Percentiles rank a stretch among this genome's conserved stretches.
Conservation (phyloP, 768 basidiomycete species). For the Mycena metata region DNA sequence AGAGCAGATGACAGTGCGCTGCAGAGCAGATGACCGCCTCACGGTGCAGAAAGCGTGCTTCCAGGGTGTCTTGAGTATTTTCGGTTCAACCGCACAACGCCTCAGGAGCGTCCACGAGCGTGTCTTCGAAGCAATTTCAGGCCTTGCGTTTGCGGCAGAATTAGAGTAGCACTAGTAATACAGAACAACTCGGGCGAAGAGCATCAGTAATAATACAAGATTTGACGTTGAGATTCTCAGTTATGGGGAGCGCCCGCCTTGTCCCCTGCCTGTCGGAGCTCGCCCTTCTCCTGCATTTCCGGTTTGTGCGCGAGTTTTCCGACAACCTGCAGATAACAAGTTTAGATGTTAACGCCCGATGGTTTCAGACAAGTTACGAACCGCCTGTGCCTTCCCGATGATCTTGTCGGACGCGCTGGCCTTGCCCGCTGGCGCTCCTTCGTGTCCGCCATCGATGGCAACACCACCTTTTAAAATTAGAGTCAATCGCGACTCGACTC, state of each 20-base stretch:
- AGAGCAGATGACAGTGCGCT: too few species aligned
- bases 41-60: too few species aligned
- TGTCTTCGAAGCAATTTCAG: too few species aligned
- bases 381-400: conserved; percentile 72
- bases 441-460: conserved; percentile 47
- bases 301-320: conserved; percentile 63
- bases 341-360: background rate
- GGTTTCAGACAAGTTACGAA: conserved; percentile 32
- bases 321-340: conserved; percentile 53
- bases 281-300: conserved; percentile 69
- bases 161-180: background rate
- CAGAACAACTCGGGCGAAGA: background rate
- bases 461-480: conserved; percentile 47
- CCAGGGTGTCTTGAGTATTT: too few species aligned
- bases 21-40: too few species aligned
- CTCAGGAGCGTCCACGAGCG: too few species aligned
- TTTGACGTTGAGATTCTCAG: conserved; percentile 39
- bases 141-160: background rate
- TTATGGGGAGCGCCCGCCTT: conserved; percentile 62
- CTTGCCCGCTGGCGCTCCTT: conserved; percentile 53
- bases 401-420: conserved; percentile 65
- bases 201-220: conserved; percentile 14
- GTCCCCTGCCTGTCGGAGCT: conserved; percentile 66
- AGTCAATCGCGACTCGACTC: background rate
- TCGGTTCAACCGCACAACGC: too few species aligned